phyloP scores from a whole-genome alignment of 345 rosid species.

The Cardamine resedifolia region DNA sequence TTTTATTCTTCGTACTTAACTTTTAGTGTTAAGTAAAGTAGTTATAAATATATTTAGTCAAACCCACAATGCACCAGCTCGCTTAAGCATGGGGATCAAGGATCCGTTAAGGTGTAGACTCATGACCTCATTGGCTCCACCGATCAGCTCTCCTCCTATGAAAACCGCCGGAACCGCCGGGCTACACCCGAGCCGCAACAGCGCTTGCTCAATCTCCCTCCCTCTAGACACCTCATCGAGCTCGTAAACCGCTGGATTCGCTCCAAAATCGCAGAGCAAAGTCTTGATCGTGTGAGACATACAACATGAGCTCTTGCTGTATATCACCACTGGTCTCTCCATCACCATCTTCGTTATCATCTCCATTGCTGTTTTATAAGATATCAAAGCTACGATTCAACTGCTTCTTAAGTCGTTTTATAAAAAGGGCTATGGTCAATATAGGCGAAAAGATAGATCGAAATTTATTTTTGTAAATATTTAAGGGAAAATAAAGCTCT shows the following conservation, averaged over 20 bases:
- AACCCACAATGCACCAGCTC: conserved; percentile 88
- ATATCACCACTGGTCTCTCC: conserved; percentile 86
- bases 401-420: background rate
- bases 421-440: background rate
- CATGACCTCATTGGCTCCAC: conserved; percentile 87
- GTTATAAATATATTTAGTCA: conserved; percentile 30
- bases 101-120: conserved; percentile 79
- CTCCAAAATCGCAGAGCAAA: conserved; percentile 72
- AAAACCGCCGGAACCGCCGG: conserved; percentile 71
- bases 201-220: conserved; percentile 73
- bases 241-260: conserved; percentile 65
- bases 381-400: background rate
- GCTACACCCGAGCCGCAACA: conserved; percentile 65
- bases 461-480: background rate
- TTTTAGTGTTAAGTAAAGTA: conserved; percentile 25
- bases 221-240: conserved; percentile 69
- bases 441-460: background rate
- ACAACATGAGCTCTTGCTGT: conserved; percentile 75
- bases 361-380: conserved; percentile 45
- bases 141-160: conserved; percentile 79
- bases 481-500: background rate
- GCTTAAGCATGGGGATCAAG: conserved; percentile 72
- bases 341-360: conserved; percentile 56
- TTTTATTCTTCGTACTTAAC: conserved; percentile 32
- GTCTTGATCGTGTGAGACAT: conserved; percentile 83